Evolutionary conservation across 192 early-diverging fungal species (phyloP).

Genomic region (Backusella tarrabulga): DNA sequence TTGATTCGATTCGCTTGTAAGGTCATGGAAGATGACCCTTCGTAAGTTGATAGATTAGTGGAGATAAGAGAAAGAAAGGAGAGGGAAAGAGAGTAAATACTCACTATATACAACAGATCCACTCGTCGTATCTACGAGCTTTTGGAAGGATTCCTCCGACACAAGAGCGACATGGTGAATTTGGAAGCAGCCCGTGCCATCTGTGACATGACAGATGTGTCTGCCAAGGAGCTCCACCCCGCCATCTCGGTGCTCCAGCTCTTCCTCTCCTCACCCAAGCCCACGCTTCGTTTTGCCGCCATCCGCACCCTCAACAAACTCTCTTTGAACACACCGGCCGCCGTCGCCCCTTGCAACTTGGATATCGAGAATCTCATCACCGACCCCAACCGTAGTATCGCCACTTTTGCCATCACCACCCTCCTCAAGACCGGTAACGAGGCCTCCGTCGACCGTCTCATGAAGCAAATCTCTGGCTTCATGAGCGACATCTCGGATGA

Average conservation of each 20-base stretch:
- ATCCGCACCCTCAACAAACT: slow-evolving; percentile 96
- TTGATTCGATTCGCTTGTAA: slow-evolving; percentile 90
- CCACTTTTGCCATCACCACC: slow-evolving; percentile 99
- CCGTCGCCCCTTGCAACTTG: slow-evolving; percentile 93
- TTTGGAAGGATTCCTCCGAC: slow-evolving; percentile 86
- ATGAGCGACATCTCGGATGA: slow-evolving; percentile 99
- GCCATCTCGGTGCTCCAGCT: slow-evolving; percentile 91
- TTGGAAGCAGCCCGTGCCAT: slow-evolving; percentile 96
- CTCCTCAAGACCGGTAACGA: slow-evolving; percentile 99
- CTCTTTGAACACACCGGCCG: slow-evolving; percentile 83
- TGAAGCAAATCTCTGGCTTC: slow-evolving; percentile 99
- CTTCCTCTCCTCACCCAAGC: slow-evolving; percentile 91
- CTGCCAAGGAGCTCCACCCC: slow-evolving; percentile 81
- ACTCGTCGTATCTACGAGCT: slow-evolving; percentile 73
- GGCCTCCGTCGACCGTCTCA: slow-evolving; percentile 93
- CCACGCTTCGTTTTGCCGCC: slow-evolving; percentile 92
- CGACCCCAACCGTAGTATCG: slow-evolving; percentile 94
- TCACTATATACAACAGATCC: slow-evolving; percentile 27
- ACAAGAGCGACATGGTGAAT: slow-evolving; percentile 98
- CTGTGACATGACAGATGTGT: slow-evolving; percentile 84
- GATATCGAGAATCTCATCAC: slow-evolving; percentile 99
- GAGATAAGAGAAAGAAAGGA: background rate
- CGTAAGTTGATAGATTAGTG: slow-evolving; percentile 30
- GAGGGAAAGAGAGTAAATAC: background rate
- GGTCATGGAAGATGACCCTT: slow-evolving; percentile 76